Evolutionary conservation across 2,329 filamentous ascomycete genomes (phyloP).

Genomic region (Fusarium annulatum): DNA sequence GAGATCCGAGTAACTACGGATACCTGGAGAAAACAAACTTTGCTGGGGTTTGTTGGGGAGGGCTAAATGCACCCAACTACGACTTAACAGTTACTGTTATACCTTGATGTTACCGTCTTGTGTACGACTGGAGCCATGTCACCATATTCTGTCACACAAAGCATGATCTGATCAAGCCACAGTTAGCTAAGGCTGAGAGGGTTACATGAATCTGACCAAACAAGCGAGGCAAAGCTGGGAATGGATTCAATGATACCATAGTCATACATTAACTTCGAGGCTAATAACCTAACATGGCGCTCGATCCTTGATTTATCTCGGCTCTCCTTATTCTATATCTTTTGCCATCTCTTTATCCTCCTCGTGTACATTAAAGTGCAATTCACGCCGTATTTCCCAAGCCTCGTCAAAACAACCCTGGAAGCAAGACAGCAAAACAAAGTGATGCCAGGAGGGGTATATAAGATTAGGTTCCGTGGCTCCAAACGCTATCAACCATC

Average conservation of each 20-base stretch:
- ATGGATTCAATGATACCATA: constrained; percentile 2
- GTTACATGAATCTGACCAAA: constrained; percentile 10
- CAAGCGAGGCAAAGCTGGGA: background rate
- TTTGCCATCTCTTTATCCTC: constrained; percentile 17
- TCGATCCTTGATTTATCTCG: constrained; percentile 22
- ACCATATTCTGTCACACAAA: background rate
- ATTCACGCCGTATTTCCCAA: constrained; percentile 29
- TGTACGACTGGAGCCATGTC: constrained; percentile 6
- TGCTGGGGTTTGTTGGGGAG: background rate
- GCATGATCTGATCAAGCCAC: constrained; percentile 17
- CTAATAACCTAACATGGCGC: constrained; percentile 3
- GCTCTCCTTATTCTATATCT: constrained; percentile 7
- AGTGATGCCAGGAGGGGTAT: constrained; percentile 45
- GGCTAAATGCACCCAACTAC: background rate
- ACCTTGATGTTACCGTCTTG: constrained; percentile 8
- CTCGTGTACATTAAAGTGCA: constrained; percentile 29
- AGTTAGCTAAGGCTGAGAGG: background rate
- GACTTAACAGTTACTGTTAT: constrained; percentile 10
- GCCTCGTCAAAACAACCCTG: constrained; percentile 11
- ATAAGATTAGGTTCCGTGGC: constrained; percentile 46
- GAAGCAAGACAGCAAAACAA: constrained; percentile 35
- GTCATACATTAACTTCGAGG: constrained; percentile 32
- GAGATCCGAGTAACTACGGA: constrained; percentile 1
- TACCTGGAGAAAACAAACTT: constrained; percentile 1
- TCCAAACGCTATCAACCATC: constrained; percentile 37